A percentile compares a stretch with the other conserved stretches of the same genome.
Evolutionary conservation across 2,329 filamentous ascomycete species (phyloP).

Genomic region (Aspergillus texensis): DNA sequence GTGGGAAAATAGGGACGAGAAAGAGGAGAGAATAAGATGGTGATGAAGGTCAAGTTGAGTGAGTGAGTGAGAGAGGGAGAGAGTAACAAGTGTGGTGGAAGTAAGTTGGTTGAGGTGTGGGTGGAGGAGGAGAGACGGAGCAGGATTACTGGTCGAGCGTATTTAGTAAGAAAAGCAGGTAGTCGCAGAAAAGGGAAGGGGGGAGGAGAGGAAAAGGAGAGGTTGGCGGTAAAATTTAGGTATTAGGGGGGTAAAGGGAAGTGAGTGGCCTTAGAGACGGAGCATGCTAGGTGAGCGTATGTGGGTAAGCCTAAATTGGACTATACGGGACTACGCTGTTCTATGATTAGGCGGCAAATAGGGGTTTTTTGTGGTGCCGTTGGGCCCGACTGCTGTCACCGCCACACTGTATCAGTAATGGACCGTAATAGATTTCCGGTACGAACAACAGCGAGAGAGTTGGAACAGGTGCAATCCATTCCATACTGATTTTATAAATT

Average conservation of each 20-base stretch:
- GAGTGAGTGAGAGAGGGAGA: conserved; percentile 17
- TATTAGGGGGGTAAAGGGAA: conserved; percentile 16
- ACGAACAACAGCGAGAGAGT: not conserved
- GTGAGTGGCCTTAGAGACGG: conserved; percentile 17
- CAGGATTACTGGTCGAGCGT: conserved; percentile 4
- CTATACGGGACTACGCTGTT: conserved; percentile 23
- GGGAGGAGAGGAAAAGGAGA: conserved; percentile 24
- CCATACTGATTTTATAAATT: not conserved
- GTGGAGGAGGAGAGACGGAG: conserved; percentile 6
- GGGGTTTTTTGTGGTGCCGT: conserved; percentile 15
- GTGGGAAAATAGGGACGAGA: conserved; percentile 39
- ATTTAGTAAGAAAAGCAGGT: conserved; percentile 21
- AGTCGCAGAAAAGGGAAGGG: conserved; percentile 9
- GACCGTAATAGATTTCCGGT: not conserved
- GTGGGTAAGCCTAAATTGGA: conserved; percentile 5
- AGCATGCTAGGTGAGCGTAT: not conserved
- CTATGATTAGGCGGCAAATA: conserved; percentile 20
- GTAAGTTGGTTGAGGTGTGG: conserved; percentile 7
- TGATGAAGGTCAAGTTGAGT: conserved; percentile 5
- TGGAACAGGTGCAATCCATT: not conserved
- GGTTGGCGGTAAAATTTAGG: conserved; percentile 17
- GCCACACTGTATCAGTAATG: conserved; percentile 13
- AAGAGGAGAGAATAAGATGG: conserved; percentile 23
- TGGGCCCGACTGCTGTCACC: conserved; percentile 23
- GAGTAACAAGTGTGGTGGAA: conserved; percentile 23